Evolutionary conservation across 2,329 filamentous ascomycete species (phyloP), one percentile per base, ranked within the genome.

Genomic region (Cladosporium phlei): DNA sequence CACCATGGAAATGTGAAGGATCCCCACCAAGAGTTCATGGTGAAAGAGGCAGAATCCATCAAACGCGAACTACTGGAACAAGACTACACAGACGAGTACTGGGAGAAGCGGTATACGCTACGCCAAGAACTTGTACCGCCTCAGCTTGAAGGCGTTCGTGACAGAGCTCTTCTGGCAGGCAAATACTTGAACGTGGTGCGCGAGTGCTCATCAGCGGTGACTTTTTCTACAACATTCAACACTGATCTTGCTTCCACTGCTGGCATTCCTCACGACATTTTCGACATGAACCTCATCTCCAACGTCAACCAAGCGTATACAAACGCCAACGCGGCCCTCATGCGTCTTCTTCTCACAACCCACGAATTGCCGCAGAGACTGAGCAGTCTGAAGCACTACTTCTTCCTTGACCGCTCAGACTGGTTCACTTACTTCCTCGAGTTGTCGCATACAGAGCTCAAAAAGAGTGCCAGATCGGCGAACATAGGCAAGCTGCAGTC

Each of bases 361-460:
- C 93, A 98, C 63, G 87, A 87, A 10, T 78, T 98, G 4, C 90
- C 91, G 0, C 85, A 87, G 21, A 81, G 93, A 28, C 76, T 98
- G 47, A 82, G 85, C 35, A 97, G 91, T 11, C 74, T 98, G 29
- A 98, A 98, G 66, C 93, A 98, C 68, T 98, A 98, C 71, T 98
- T 97, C 73, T 98, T 98, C 74, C 82, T 98, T 52, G 91, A 97
- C 59, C 86, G 90, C 7, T 96, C 93, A 25, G 93, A 98, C 66
- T 98, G 95, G 72, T 97, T 98, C 67, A 89, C 89, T 2, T 95
- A 97, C 68, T 98, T 98, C 66, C 82, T 98, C 50, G 93, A 98
- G 63, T 81, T 98, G 16, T 83, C 88, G 46, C 77, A 86, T 22
- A 90, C 89, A 1, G 93, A 98, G 68, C 76, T 98, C 49, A 50